phyloP scores from a whole-genome alignment of 1,284 basidiomycete genomes.

The Ganoderma boninense region DNA sequence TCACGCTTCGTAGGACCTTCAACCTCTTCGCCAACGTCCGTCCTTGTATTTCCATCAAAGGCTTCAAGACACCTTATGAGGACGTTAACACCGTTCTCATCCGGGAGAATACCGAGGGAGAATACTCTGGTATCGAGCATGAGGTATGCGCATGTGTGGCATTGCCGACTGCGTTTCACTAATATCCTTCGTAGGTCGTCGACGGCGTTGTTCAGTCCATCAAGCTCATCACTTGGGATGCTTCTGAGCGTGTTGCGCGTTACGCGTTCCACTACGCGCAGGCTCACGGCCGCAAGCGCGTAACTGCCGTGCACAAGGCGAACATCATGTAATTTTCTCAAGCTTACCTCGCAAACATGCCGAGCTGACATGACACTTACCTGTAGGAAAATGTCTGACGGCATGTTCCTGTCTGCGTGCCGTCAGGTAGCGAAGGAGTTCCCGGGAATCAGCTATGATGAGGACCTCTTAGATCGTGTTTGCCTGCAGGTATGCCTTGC shows the following conservation, averaged over 20 bases:
- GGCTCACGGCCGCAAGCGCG: slow-evolving; percentile 87
- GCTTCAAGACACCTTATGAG: slow-evolving; percentile 98
- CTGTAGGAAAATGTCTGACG: slow-evolving; percentile 97
- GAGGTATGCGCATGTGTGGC: slow-evolving; percentile 61
- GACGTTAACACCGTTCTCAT: slow-evolving; percentile 98
- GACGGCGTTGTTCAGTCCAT: slow-evolving; percentile 99
- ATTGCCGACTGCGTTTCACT: background rate
- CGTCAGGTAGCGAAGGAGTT: slow-evolving; percentile 97
- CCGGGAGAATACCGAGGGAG: slow-evolving; percentile 99
- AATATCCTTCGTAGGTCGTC: slow-evolving; percentile 67
- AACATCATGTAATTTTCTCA: slow-evolving; percentile 88
- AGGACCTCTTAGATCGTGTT: slow-evolving; percentile 96
- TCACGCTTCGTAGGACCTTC: slow-evolving; percentile 97
- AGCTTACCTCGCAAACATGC: background rate
- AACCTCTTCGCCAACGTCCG: slow-evolving; percentile 99
- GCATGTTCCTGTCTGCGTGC: slow-evolving; percentile 99
- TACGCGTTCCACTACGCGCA: slow-evolving; percentile 99
- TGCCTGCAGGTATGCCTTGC: slow-evolving; percentile 80
- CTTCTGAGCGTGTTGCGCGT: slow-evolving; percentile 97
- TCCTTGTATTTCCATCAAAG: slow-evolving; percentile 95
- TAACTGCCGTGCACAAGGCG: slow-evolving; percentile 99
- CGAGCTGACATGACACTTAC: slow-evolving; percentile 11
- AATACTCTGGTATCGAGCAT: slow-evolving; percentile 99
- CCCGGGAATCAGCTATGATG: slow-evolving; percentile 94
- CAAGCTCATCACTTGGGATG: slow-evolving; percentile 99